Evolutionary conservation across 2,329 filamentous ascomycete species (phyloP), one percentile per base, ranked within the genome.

Genomic region (Cladosporium oxysporum): DNA sequence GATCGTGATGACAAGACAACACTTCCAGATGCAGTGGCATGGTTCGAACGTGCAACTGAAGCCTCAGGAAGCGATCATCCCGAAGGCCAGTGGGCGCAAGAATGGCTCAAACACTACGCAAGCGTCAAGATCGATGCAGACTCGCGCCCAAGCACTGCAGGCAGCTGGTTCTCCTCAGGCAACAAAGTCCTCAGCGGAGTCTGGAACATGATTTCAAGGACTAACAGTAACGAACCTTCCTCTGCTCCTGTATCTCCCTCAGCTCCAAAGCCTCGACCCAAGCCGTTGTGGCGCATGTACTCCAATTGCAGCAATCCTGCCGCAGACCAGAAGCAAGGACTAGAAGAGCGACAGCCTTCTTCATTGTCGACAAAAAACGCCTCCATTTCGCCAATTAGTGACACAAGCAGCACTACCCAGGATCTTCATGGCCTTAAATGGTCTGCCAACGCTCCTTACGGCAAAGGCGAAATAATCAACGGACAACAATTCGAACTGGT

Each of bases 51-150:
- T n/a, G 61, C 61, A 7, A 57, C 11, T 2, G 35, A 41, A 44
- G 61, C 61, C 23, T 31, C 50, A 31, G 61, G 31, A 44, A 35
- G 18, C 35, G 61, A 28, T 21, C 47, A 63, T 18, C 37, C 50
- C 2, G 61, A 63, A 57, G 61, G 61, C 3, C 61, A 63, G 23
- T 57, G 49, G 61, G 61, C 61, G 11, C 61, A 57, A 44, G 35
- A 63, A 63, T 63, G 61, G 49, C 33, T 63, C 5, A 63, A 63
- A 26, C 61, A 37, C 23, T 63, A 63, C n/a, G 21, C 55, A 41
- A 63, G 61, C 14, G 23, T 63, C 35, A 59, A 28, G 1, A 44
- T 59, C 5, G 49, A 21, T 23, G 21, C 21, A 26, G 31, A 57
- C 26, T 63, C 61, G 12, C 50, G 61, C 14, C 61, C 50, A 29